These are phyloP conservation scores for Bimuria novae-zelandiae DNA, from an alignment of 2,329 filamentous ascomycete genomes.

Conservation along the genomic window DNA sequence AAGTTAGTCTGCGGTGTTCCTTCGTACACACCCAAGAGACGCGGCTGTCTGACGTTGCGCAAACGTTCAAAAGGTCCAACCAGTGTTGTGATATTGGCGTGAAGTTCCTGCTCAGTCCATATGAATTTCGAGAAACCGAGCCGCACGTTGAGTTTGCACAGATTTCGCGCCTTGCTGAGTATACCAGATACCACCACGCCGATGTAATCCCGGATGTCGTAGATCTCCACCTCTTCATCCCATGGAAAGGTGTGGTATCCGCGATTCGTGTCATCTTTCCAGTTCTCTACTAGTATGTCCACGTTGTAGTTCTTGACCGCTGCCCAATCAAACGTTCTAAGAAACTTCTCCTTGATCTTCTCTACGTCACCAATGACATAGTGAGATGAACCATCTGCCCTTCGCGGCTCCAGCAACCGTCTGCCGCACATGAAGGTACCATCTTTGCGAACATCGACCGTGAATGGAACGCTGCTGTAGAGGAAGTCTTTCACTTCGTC, in stretches of 20 bases:
- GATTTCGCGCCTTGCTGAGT: conserved; percentile 30
- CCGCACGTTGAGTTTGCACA: conserved; percentile 37
- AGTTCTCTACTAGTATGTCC: conserved; percentile 38
- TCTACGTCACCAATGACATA: conserved; percentile 22
- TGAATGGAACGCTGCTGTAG: conserved; percentile 36
- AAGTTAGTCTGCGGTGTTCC: conserved; percentile 20
- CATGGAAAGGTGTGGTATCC: conserved; percentile 14
- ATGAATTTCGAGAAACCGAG: conserved; percentile 32
- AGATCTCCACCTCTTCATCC: conserved; percentile 45
- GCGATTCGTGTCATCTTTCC: conserved; percentile 3
- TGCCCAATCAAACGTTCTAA: conserved; percentile 33
- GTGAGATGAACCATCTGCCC: conserved; percentile 32
- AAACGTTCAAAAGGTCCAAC: conserved; percentile 37
- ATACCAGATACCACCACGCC: conserved; percentile 37
- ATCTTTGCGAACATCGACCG: conserved; percentile 36
- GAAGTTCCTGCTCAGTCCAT: conserved; percentile 26
- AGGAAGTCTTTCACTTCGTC: conserved; percentile 36
- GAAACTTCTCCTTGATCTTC: conserved; percentile 25
- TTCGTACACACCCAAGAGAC: conserved; percentile 29
- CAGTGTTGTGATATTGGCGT: conserved; percentile 31
- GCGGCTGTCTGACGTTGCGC: conserved; percentile 35
- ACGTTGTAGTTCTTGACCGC: conserved; percentile 41
- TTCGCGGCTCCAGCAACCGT: conserved; percentile 33
- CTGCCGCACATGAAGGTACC: conserved; percentile 42
- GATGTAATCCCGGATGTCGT: conserved; percentile 43